Conservation (phyloP, 371 early-diverging fungal genomes). For the Phascolomyces articulosus region DNA sequence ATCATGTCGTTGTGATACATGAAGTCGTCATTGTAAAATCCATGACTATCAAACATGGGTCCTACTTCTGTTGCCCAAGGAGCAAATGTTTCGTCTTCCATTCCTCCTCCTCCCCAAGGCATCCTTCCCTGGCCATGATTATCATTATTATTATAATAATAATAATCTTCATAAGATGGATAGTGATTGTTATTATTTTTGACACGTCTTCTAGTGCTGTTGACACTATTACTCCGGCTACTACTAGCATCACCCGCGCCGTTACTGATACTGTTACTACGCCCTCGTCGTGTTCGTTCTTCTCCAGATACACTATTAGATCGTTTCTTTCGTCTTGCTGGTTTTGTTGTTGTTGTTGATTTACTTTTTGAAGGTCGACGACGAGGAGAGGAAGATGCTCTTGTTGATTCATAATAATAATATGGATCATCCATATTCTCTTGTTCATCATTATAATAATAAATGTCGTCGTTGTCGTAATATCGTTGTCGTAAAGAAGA, state of each 20-base stretch:
- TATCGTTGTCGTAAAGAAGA: slow-evolving; percentile 1
- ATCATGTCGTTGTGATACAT: not conserved
- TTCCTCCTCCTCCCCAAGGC: not conserved
- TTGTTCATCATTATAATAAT: not conserved
- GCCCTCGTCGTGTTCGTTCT: slow-evolving; percentile 1
- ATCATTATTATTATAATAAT: too few relatives aligned
- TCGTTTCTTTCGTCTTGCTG: not conserved
- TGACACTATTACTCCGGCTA: not conserved
- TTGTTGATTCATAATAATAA: not conserved
- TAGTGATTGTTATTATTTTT: too few relatives aligned
- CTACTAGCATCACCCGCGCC: not conserved
- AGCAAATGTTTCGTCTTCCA: not conserved
- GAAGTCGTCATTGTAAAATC: not conserved
- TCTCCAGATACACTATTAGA: not conserved
- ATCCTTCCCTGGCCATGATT: not conserved
- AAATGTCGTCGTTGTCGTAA: not conserved
- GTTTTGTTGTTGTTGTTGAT: not conserved
- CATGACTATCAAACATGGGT: slow-evolving; percentile 4
- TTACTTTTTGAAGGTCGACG: slow-evolving; percentile 1
- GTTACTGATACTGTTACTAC: not conserved
- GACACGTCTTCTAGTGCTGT: not conserved
- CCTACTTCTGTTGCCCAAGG: not conserved
- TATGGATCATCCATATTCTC: not conserved
- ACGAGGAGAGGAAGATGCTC: not conserved
- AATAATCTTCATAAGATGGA: too few relatives aligned